These are phyloP conservation scores for Chiua virens DNA, from an alignment of 768 basidiomycete species.

Conservation along the genomic window DNA sequence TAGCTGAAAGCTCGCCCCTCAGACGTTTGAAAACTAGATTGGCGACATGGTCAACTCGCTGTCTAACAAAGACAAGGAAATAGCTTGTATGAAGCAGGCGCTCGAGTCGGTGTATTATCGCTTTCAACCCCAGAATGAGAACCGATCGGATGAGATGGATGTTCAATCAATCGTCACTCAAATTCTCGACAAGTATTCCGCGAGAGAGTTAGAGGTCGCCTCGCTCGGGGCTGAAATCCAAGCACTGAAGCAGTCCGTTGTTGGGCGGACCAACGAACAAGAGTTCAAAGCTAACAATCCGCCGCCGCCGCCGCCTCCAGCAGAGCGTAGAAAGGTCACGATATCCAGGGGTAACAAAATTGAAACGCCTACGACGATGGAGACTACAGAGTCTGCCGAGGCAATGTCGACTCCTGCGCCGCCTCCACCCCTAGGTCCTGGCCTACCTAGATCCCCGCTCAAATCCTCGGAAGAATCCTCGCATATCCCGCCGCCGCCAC, in stretches of 20 bases:
- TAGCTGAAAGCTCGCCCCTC: background rate
- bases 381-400: slow-evolving; percentile 8
- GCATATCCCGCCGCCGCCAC: slow-evolving; percentile 32
- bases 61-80: slow-evolving; percentile 66
- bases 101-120: slow-evolving; percentile 84
- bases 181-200: slow-evolving; percentile 64
- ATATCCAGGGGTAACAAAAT: slow-evolving; percentile 7
- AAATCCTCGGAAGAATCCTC: slow-evolving; percentile 33
- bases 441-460: slow-evolving; percentile 7
- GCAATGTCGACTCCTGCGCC: slow-evolving; percentile 19
- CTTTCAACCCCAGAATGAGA: slow-evolving; percentile 56
- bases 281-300: slow-evolving; percentile 68
- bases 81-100: slow-evolving; percentile 77
- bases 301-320: slow-evolving; percentile 61
- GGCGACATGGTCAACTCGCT: slow-evolving; percentile 49
- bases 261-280: slow-evolving; percentile 58
- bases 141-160: slow-evolving; percentile 53
- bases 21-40: slow-evolving; percentile 38
- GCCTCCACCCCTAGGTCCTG: slow-evolving; percentile 1
- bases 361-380: slow-evolving; percentile 9
- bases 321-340: slow-evolving; percentile 6
- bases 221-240: slow-evolving; percentile 50
- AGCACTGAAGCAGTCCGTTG: slow-evolving; percentile 50
- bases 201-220: slow-evolving; percentile 67
- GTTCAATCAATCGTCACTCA: slow-evolving; percentile 67